Evolutionary conservation across 805 yeast species (phyloP).

Genomic region (Wickerhamomyces alni): DNA sequence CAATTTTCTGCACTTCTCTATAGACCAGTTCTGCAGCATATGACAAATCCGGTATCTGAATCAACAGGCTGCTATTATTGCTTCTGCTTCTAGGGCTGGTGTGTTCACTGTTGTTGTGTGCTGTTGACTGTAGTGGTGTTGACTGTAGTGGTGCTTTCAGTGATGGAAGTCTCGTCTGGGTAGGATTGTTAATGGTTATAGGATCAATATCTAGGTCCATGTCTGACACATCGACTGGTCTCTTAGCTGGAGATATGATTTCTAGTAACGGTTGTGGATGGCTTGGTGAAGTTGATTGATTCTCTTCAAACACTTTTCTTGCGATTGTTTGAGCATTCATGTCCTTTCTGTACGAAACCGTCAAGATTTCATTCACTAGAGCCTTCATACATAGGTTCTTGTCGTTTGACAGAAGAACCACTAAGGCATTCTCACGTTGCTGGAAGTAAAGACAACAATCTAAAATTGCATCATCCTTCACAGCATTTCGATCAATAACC

Average conservation of each 20-base stretch:
- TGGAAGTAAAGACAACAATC: constrained; percentile 75
- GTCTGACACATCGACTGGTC: not conserved
- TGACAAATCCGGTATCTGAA: constrained; percentile 4
- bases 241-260: not conserved
- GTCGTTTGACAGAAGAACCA: constrained; percentile 73
- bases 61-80: no score
- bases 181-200: not conserved
- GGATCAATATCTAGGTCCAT: not conserved
- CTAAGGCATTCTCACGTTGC: constrained; percentile 32
- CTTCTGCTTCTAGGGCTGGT: no score
- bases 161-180: not conserved
- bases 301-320: constrained; percentile 31
- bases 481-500: constrained; percentile 35
- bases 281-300: constrained; percentile 5
- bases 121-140: no score
- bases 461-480: constrained; percentile 75
- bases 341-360: constrained; percentile 43
- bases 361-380: constrained; percentile 54
- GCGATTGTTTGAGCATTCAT: constrained; percentile 47
- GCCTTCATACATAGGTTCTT: constrained; percentile 80
- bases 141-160: not conserved
- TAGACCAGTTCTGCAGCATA: constrained; percentile 26
- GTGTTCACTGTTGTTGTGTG: no score
- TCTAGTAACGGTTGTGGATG: not conserved
- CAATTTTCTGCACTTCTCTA: constrained; percentile 35